phyloP scores from a whole-genome alignment of 2,329 filamentous ascomycete genomes.

The Fusarium newnesense region DNA sequence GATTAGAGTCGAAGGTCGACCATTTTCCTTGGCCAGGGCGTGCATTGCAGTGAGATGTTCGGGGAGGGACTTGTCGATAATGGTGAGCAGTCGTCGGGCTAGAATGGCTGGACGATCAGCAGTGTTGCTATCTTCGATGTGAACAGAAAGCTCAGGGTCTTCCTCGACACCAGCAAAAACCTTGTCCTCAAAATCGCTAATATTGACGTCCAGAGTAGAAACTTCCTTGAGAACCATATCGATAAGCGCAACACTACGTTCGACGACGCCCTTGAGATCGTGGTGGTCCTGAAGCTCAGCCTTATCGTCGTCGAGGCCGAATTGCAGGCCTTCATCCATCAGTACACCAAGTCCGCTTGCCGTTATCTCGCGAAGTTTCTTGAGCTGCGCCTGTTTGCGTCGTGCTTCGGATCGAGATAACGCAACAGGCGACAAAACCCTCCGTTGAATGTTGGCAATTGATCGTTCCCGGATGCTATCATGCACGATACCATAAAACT shows the following conservation, averaged over 20 bases:
- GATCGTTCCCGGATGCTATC: slow-evolving; percentile 80
- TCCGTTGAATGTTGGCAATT: slow-evolving; percentile 74
- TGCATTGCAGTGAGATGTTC: slow-evolving; percentile 69
- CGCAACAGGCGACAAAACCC: slow-evolving; percentile 82
- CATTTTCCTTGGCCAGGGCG: slow-evolving; percentile 69
- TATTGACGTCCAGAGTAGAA: slow-evolving; percentile 69
- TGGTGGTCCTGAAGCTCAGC: slow-evolving; percentile 60
- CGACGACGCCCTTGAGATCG: slow-evolving; percentile 77
- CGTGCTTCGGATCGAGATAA: slow-evolving; percentile 79
- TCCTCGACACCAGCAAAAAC: slow-evolving; percentile 72
- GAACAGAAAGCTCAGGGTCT: slow-evolving; percentile 67
- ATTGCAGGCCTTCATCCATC: slow-evolving; percentile 84
- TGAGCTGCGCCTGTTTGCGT: slow-evolving; percentile 76
- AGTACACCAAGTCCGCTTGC: slow-evolving; percentile 88
- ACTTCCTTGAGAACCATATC: slow-evolving; percentile 83
- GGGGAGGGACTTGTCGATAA: slow-evolving; percentile 77
- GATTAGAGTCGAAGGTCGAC: slow-evolving; percentile 77
- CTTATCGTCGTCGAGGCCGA: slow-evolving; percentile 70
- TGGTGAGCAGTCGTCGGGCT: slow-evolving; percentile 72
- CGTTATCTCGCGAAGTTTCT: slow-evolving; percentile 79
- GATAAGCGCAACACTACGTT: slow-evolving; percentile 85
- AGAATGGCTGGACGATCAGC: slow-evolving; percentile 67
- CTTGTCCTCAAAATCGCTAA: slow-evolving; percentile 72
- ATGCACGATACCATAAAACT: slow-evolving; percentile 84
- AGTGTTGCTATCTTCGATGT: slow-evolving; percentile 58